These are phyloP conservation scores for Brettanomyces custersianus DNA, from an alignment of 805 yeast genomes.

Conservation along the genomic window DNA sequence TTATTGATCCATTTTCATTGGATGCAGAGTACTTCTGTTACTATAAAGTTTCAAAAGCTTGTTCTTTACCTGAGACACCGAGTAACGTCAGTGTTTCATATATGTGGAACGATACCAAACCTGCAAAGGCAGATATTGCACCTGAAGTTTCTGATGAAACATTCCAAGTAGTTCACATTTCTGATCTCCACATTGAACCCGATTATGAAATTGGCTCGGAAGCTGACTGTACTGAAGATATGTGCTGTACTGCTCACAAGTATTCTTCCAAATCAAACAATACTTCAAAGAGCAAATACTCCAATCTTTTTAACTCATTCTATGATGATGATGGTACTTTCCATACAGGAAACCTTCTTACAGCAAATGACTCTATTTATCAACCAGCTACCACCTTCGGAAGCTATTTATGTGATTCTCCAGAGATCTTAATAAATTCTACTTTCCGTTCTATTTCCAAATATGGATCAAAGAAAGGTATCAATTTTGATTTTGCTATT, in stretches of 20 bases:
- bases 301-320: constrained; percentile 7
- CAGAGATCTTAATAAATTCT: constrained; percentile 51
- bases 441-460: constrained; percentile 38
- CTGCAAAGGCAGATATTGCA: constrained; percentile 32
- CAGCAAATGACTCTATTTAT: constrained; percentile 24
- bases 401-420: constrained; percentile 56
- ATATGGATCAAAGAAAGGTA: constrained; percentile 21
- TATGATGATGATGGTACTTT: constrained; percentile 22
- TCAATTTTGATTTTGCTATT: constrained; percentile 48
- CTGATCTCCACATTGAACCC: constrained; percentile 57
- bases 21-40: constrained; percentile 61
- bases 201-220: constrained; percentile 47
- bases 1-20: constrained; percentile 41
- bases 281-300: neutral
- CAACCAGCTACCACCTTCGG: constrained; percentile 57
- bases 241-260: constrained; percentile 52
- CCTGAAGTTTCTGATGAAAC: constrained; percentile 29
- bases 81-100: constrained; percentile 30
- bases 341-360: constrained; percentile 20
- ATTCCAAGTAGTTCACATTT: constrained; percentile 55
- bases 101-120: constrained; percentile 36
- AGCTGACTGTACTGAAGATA: constrained; percentile 43
- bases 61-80: constrained; percentile 47
- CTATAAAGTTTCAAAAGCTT: constrained; percentile 36
- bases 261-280: constrained; percentile 14